These are phyloP conservation scores for Glycine tomentella DNA, from an alignment of 306 rosid species.

Conservation along the genomic window DNA sequence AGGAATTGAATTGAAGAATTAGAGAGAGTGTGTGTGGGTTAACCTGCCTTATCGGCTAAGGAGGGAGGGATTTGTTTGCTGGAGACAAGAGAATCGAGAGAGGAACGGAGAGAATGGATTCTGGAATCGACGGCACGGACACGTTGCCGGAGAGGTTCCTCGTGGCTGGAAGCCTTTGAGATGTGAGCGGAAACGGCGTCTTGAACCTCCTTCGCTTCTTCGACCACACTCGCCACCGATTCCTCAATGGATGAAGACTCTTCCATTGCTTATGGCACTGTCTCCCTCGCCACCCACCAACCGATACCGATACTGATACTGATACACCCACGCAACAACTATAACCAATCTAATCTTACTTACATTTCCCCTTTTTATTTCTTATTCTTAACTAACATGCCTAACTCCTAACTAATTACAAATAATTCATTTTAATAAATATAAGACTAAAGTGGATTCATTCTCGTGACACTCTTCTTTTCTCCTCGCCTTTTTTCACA, in stretches of 20 bases:
- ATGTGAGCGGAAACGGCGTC: constrained; percentile 67
- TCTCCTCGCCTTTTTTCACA: too few relatives aligned
- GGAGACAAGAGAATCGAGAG: constrained; percentile 63
- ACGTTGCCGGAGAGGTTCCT: constrained; percentile 80
- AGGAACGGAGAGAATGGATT: constrained; percentile 70
- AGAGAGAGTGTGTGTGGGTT: background rate
- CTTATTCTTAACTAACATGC: too few relatives aligned
- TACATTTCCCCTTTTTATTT: too few relatives aligned
- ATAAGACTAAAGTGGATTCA: too few relatives aligned
- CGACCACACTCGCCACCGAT: constrained; percentile 64
- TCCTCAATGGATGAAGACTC: constrained; percentile 54
- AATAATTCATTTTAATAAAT: background rate
- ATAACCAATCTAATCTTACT: too few relatives aligned
- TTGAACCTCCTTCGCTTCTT: constrained; percentile 78
- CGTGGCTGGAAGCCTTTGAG: constrained; percentile 57
- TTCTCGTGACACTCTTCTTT: too few relatives aligned
- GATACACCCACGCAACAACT: too few relatives aligned
- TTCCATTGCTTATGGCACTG: background rate
- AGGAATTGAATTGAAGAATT: background rate
- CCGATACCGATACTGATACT: too few relatives aligned
- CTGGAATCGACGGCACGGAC: constrained; percentile 68
- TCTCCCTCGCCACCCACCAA: background rate
- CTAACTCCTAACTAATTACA: too few relatives aligned
- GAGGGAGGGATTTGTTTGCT: constrained; percentile 60
- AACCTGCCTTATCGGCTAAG: constrained; percentile 80